These are phyloP conservation scores for Flaveria floridana DNA, from an alignment of 140 eudicot genomes.

Conservation along the genomic window DNA sequence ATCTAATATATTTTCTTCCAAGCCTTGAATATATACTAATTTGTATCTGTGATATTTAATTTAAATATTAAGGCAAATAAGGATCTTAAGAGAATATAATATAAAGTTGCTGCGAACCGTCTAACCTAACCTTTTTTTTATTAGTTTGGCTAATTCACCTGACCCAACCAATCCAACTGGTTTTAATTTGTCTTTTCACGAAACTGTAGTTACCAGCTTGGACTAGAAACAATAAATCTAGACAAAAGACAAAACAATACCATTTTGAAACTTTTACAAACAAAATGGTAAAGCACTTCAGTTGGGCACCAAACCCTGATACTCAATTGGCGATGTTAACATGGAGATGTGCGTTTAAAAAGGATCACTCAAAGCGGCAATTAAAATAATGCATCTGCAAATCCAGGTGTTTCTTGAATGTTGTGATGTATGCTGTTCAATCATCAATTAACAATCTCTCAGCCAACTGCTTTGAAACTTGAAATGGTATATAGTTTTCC, in stretches of 20 bases:
- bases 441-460: not conserved
- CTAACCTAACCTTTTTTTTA: not conserved
- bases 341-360: not conserved
- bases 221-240: not conserved
- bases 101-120: no score
- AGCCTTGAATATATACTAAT: not conserved
- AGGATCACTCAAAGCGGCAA: not conserved
- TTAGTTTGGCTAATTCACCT: not conserved
- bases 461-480: slow-evolving; percentile 7
- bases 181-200: not conserved
- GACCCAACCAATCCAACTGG: not conserved
- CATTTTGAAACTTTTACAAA: not conserved
- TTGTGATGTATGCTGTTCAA: not conserved
- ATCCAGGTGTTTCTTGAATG: not conserved
- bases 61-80: not conserved
- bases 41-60: not conserved
- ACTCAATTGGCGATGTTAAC: not conserved
- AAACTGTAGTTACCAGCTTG: not conserved
- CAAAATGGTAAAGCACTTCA: not conserved
- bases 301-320: not conserved
- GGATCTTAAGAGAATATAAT: not conserved
- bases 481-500: slow-evolving; percentile 10
- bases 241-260: not conserved
- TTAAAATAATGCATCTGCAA: not conserved
- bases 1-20: not conserved